Evolutionary conservation across 345 rosid genomes (phyloP).

Genomic region (Euphorbia lathyris): DNA sequence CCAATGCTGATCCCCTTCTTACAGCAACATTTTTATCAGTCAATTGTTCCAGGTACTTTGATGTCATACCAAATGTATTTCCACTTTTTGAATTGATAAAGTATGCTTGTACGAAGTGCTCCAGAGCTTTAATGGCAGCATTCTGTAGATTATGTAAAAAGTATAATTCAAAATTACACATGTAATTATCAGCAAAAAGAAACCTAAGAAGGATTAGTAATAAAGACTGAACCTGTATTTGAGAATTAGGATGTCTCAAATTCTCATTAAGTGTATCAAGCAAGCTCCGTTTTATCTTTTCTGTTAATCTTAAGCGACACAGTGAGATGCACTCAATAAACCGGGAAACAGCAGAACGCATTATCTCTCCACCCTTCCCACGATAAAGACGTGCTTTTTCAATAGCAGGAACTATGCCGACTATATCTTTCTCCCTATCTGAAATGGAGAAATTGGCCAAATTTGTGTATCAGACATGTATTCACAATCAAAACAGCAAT

Average conservation of each 20-base stretch:
- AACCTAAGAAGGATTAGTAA: slow-evolving; percentile 13
- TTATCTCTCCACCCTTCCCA: slow-evolving; percentile 99
- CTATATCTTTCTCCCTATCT: slow-evolving; percentile 69
- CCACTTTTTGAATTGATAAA: slow-evolving; percentile 34
- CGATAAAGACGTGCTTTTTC: slow-evolving; percentile 98
- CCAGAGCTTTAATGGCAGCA: slow-evolving; percentile 76
- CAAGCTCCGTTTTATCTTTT: slow-evolving; percentile 62
- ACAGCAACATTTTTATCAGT: slow-evolving; percentile 78
- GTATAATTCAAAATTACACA: slow-evolving; percentile 9
- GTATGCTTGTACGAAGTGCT: slow-evolving; percentile 62
- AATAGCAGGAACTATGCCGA: slow-evolving; percentile 78
- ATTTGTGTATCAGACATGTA: slow-evolving; percentile 1
- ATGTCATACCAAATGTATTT: slow-evolving; percentile 40
- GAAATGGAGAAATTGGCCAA: slow-evolving; percentile 17
- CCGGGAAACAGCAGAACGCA: slow-evolving; percentile 96
- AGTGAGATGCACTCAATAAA: slow-evolving; percentile 77
- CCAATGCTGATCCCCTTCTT: slow-evolving; percentile 89
- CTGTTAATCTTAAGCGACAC: slow-evolving; percentile 54
- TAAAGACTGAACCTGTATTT: slow-evolving; percentile 66
- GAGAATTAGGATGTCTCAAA: slow-evolving; percentile 89
- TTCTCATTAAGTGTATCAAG: slow-evolving; percentile 78
- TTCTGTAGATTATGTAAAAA: slow-evolving; percentile 32
- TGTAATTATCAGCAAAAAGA: background rate
- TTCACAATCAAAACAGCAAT: slow-evolving; percentile 1
- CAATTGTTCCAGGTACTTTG: slow-evolving; percentile 61